These are phyloP conservation scores for Beauveria sp. DNA, from an alignment of 2,329 filamentous ascomycete genomes.

Conservation along the genomic window DNA sequence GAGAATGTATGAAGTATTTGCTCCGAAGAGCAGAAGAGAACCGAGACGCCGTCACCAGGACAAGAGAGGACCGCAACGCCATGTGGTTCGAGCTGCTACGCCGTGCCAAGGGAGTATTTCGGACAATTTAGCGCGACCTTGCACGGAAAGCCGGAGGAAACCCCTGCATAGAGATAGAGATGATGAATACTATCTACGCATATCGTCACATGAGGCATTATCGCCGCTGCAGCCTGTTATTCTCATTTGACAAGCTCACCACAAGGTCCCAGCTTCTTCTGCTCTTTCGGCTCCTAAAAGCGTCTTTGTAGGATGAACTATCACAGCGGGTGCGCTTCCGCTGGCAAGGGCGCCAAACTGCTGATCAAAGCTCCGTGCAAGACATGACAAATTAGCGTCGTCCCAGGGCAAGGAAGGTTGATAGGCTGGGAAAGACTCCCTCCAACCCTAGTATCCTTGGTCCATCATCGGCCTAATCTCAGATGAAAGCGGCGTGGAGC, in stretches of 20 bases:
- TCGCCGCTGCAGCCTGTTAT: too few relatives aligned
- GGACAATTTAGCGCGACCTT: too few relatives aligned
- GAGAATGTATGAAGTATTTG: constrained; percentile 82
- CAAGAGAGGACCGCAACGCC: constrained; percentile 51
- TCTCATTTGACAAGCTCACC: not conserved
- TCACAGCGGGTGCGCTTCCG: not conserved
- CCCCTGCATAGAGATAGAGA: too few relatives aligned
- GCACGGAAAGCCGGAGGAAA: too few relatives aligned
- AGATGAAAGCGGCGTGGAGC: not conserved
- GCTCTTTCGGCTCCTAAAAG: not conserved
- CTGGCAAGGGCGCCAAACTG: not conserved
- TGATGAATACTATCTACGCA: too few relatives aligned
- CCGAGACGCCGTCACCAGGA: constrained; percentile 58
- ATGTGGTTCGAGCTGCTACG: constrained; percentile 55
- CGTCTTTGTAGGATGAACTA: not conserved
- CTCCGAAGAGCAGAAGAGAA: constrained; percentile 60
- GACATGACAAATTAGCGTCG: not conserved
- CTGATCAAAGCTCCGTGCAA: not conserved
- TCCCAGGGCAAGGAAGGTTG: not conserved
- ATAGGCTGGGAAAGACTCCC: not conserved
- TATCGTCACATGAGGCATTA: too few relatives aligned
- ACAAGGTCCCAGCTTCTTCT: not conserved
- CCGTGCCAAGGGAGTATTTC: constrained; percentile 36
- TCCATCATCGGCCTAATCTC: not conserved
- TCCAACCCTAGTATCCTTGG: not conserved